phyloP scores from a whole-genome alignment of 1,284 basidiomycete species.

The Malassezia caprae region DNA sequence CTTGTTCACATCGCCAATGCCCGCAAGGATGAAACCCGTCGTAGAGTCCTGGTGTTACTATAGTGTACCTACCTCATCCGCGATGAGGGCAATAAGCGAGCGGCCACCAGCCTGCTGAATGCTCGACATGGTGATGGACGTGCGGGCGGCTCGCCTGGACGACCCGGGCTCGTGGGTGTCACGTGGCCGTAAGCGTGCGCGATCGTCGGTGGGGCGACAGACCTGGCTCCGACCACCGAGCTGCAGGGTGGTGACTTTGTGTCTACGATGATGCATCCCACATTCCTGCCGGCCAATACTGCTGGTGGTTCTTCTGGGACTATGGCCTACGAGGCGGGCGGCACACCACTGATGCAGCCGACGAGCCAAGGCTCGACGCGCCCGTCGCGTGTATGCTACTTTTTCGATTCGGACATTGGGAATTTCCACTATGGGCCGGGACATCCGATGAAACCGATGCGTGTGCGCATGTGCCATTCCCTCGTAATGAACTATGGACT shows the following conservation, averaged over 20 bases:
- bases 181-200: conserved; percentile 6
- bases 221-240: neutral
- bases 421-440: conserved; percentile 98
- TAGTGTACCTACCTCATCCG: conserved; percentile 15
- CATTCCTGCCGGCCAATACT: conserved; percentile 15
- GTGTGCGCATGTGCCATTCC: conserved; percentile 98
- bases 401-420: conserved; percentile 83
- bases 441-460: conserved; percentile 53
- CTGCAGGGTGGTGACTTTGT: neutral
- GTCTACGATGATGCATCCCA: conserved; percentile 5
- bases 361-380: conserved; percentile 23
- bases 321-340: neutral
- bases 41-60: conserved; percentile 33
- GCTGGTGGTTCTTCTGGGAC: conserved; percentile 9
- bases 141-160: neutral
- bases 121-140: conserved; percentile 11
- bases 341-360: conserved; percentile 25
- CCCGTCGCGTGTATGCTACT: conserved; percentile 46
- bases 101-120: conserved; percentile 16
- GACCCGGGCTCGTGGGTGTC: conserved; percentile 6
- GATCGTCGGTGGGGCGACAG: neutral
- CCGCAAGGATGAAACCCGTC: conserved; percentile 45
- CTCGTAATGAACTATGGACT: conserved; percentile 96
- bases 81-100: conserved; percentile 19
- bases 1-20: conserved; percentile 41